Base-by-base conservation (phyloP, 2,329 filamentous ascomycete genomes). In the Davidsoniella eucalypti region DNA sequence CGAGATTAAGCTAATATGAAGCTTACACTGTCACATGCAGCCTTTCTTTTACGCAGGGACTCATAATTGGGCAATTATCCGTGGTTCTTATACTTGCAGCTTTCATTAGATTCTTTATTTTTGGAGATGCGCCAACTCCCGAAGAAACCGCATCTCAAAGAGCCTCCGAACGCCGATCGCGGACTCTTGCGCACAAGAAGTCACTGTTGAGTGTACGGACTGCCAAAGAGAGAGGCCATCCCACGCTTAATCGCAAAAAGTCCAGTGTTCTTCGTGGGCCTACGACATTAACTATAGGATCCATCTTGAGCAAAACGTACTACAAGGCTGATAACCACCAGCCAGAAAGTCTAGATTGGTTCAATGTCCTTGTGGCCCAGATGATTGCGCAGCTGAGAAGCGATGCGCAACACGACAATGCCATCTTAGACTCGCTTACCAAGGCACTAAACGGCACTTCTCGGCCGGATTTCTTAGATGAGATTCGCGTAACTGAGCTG, bases 71-170 rank as follows among this genome's bases (percentile, higher is more conserved):
- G 46, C 92, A 98, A 65, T 73, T 98, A 47, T 94, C 87, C 2
- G 84, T 98, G 43, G 85, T 94, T 12, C 69, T 96, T 21, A 73
- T 98, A 38, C 78, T 98, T 54, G 88, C 87, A 56, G 86, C 84
- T 57, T 96, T 98, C 67, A 96, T 98, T 66, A 94, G 94, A 64
- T 98, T 95, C 76, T 98, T 98, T 75, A 96, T 98, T 61, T 96
- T 98, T 62, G 92, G 92, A 58, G 92, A 96, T 61, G 80, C 87
- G 4, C 87, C 87, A 1, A 87, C 84, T 1, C 74, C 87, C 54
- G 87, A 94, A 55, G 79, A 82, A 50, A 85, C 83, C 17, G 85
- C 87, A 10, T 73, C 85, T 6, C 69, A 83, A 41, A 78, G 84
- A 56, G 85, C 84, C 52, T 81, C 82, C 9, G 80, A 87, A 57